These are phyloP conservation scores for Piromyces finnis DNA, from an alignment of 192 early-diverging fungal species.

Conservation along the genomic window DNA sequence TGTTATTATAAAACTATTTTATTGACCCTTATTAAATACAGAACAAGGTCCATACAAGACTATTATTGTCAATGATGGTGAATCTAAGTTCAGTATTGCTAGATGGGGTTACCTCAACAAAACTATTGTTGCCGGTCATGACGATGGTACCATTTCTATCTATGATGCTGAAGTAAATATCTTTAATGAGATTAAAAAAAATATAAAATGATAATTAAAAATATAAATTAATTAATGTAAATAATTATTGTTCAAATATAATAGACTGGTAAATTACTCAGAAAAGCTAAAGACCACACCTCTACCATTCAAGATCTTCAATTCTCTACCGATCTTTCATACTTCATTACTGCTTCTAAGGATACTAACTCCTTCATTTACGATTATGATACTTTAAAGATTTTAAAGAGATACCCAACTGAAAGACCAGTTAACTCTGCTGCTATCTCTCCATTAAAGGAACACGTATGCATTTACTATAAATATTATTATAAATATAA, in stretches of 20 bases:
- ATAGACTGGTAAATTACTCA: constrained; percentile 49
- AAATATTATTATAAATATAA: too few species aligned
- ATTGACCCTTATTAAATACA: not conserved
- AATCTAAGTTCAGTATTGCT: constrained; percentile 74
- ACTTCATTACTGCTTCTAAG: constrained; percentile 92
- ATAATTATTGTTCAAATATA: too few species aligned
- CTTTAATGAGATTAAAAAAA: not conserved
- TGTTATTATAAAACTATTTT: too few species aligned
- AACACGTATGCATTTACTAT: constrained; percentile 12
- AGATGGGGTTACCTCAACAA: constrained; percentile 84
- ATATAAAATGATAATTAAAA: not conserved
- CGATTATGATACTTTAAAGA: constrained; percentile 65
- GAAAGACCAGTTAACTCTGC: constrained; percentile 88
- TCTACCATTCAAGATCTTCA: constrained; percentile 77
- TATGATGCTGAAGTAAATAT: constrained; percentile 58
- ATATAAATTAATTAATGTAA: too few species aligned
- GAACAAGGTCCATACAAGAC: constrained; percentile 14
- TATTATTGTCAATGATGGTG: constrained; percentile 41
- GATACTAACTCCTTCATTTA: constrained; percentile 81
- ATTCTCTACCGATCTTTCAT: constrained; percentile 69
- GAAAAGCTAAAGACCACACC: constrained; percentile 46
- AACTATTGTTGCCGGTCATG: constrained; percentile 84
- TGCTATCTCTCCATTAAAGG: constrained; percentile 58
- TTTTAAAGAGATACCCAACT: constrained; percentile 67
- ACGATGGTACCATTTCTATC: constrained; percentile 75